phyloP scores from a whole-genome alignment of 1,284 basidiomycete species.

The Grifola frondosa region DNA sequence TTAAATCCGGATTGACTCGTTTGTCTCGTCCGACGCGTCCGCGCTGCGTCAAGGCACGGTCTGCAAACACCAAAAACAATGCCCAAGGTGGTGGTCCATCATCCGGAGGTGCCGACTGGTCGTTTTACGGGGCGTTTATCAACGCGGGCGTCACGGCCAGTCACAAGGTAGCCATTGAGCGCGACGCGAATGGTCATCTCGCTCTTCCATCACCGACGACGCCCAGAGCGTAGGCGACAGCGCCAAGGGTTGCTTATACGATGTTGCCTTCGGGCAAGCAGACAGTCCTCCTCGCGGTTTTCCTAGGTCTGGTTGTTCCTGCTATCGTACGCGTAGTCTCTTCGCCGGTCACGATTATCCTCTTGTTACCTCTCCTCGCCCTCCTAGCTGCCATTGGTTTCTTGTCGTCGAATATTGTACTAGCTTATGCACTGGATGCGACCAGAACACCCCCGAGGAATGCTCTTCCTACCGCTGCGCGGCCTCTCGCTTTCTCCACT shows the following conservation, averaged over 20 bases:
- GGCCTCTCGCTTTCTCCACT: slow-evolving; percentile 80
- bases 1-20: slow-evolving; percentile 5
- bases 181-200: not conserved
- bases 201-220: slow-evolving; percentile 3
- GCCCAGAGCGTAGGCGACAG: slow-evolving; percentile 1
- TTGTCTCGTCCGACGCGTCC: no score
- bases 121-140: no score
- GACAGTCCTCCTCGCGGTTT: slow-evolving; percentile 11
- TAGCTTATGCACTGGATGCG: slow-evolving; percentile 58
- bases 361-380: slow-evolving; percentile 61
- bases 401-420: slow-evolving; percentile 51
- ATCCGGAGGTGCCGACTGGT: not conserved
- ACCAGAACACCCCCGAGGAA: slow-evolving; percentile 33
- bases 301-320: slow-evolving; percentile 55
- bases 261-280: slow-evolving; percentile 23
- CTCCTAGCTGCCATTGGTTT: slow-evolving; percentile 48
- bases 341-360: slow-evolving; percentile 62
- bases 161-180: not conserved
- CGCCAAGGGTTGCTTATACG: no score
- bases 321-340: slow-evolving; percentile 52
- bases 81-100: not conserved
- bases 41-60: no score
- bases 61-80: not conserved
- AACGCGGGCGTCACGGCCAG: no score
- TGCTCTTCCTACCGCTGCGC: slow-evolving; percentile 51